A percentile compares a stretch with the other conserved stretches of the same genome.
phyloP scores from a whole-genome alignment of 768 basidiomycete species.

The Chlorophyllum brunneum region DNA sequence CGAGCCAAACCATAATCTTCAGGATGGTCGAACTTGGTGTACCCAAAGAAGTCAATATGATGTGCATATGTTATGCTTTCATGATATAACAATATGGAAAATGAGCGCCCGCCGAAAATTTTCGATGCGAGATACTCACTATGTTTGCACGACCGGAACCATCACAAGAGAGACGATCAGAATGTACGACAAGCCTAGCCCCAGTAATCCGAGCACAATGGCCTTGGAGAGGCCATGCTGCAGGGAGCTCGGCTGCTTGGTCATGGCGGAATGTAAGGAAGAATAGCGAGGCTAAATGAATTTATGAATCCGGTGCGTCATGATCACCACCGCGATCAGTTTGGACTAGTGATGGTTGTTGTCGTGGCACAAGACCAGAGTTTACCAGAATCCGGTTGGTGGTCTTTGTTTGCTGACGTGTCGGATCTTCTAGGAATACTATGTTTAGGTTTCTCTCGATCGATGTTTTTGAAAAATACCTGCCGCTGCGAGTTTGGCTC shows the following conservation, averaged over 20 bases:
- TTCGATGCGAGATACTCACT: constrained; percentile 22
- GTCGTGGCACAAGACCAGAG: constrained; percentile 12
- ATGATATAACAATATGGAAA: background rate
- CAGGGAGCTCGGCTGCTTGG: constrained; percentile 2
- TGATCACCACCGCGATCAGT: background rate
- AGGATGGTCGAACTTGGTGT: constrained; percentile 33
- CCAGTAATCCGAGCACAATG: background rate
- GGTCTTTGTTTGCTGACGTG: constrained; percentile 2
- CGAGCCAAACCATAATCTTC: constrained; percentile 40
- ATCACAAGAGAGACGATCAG: constrained; percentile 28
- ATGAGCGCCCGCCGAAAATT: constrained; percentile 6
- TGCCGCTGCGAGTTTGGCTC: no score
- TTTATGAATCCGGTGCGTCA: background rate
- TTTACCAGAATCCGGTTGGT: background rate
- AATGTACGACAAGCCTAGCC: constrained; percentile 20
- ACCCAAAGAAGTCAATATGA: constrained; percentile 31
- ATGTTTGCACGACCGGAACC: constrained; percentile 36
- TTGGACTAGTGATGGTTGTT: constrained; percentile 3
- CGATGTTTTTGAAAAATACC: no score
- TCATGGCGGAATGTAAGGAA: background rate
- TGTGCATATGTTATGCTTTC: constrained; percentile 35
- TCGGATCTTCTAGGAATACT: constrained; percentile 6
- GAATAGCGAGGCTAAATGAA: background rate
- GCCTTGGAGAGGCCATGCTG: constrained; percentile 1
- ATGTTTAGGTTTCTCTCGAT: no score